These are phyloP conservation scores for Penicillium atrosanguineum DNA, from an alignment of 495 filamentous ascomycete species.

Conservation along the genomic window DNA sequence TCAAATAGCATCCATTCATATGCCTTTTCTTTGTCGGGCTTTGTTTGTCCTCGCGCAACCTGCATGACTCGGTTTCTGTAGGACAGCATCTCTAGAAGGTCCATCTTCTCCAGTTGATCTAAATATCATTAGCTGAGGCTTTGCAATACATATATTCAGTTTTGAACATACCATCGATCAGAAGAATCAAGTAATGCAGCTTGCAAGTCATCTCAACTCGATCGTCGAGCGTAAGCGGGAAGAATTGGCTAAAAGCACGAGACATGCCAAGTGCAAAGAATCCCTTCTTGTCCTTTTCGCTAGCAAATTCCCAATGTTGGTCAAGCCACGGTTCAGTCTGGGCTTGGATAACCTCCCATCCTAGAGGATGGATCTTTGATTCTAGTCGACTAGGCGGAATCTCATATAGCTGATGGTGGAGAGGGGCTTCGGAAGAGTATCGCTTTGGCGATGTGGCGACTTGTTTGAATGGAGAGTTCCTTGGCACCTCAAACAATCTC, in stretches of 20 bases:
- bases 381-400: conserved; percentile 10
- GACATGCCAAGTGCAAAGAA: conserved; percentile 20
- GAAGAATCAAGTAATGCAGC: conserved; percentile 16
- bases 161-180: conserved; percentile 20
- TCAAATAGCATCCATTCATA: conserved; percentile 23
- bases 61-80: conserved; percentile 18
- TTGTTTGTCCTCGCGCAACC: conserved; percentile 5
- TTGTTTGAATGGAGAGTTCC: background rate
- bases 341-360: conserved; percentile 17
- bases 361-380: conserved; percentile 14
- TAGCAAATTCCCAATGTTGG: conserved; percentile 16
- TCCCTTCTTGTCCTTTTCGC: conserved; percentile 14
- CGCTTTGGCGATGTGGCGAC: background rate
- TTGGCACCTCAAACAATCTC: background rate
- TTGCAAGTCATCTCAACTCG: conserved; percentile 19
- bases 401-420: background rate
- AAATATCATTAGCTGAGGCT: background rate
- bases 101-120: conserved; percentile 28
- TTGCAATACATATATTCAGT: no score
- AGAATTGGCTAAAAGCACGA: conserved; percentile 20
- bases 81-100: conserved; percentile 14
- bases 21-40: conserved; percentile 5
- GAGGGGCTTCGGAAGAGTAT: conserved; percentile 4
- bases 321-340: conserved; percentile 19
- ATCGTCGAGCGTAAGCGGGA: conserved; percentile 15